phyloP scores from a whole-genome alignment of 352 stramenopile species.

The Phytophthora pisi region DNA sequence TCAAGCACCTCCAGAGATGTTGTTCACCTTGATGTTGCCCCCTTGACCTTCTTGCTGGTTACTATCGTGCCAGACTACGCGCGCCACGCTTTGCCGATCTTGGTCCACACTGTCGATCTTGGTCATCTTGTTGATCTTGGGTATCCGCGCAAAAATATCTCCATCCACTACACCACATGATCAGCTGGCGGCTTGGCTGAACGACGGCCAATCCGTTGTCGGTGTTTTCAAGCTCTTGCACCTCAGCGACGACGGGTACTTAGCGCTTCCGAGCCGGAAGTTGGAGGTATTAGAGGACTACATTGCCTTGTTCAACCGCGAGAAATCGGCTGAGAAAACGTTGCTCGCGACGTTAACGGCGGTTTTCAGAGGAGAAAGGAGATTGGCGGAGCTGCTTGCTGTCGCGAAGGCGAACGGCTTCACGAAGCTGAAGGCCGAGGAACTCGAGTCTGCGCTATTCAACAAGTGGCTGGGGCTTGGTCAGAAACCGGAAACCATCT shows the following conservation, averaged over 20 bases:
- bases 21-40: too few relatives aligned
- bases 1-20: too few relatives aligned
- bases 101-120: too few relatives aligned
- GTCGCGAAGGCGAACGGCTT: not conserved
- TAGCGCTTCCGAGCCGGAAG: not conserved
- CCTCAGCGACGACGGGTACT: not conserved
- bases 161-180: not conserved
- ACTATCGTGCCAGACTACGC: too few relatives aligned
- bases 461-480: not conserved
- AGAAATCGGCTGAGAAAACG: not conserved
- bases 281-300: not conserved
- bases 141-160: too few relatives aligned
- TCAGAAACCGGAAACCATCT: not conserved
- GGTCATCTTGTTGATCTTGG: too few relatives aligned
- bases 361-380: not conserved
- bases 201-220: not conserved
- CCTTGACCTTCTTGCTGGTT: too few relatives aligned
- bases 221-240: constrained; percentile 1
- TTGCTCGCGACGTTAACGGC: not conserved
- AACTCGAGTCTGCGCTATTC: not conserved
- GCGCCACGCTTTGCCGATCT: too few relatives aligned
- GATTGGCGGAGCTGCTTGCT: not conserved
- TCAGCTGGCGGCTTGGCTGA: not conserved
- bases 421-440: not conserved
- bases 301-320: not conserved